A percentile compares a stretch with the other conserved stretches of the same genome.
These are phyloP conservation scores for Lentinula sp. DNA, from an alignment of 768 basidiomycete genomes.

Conservation along the genomic window DNA sequence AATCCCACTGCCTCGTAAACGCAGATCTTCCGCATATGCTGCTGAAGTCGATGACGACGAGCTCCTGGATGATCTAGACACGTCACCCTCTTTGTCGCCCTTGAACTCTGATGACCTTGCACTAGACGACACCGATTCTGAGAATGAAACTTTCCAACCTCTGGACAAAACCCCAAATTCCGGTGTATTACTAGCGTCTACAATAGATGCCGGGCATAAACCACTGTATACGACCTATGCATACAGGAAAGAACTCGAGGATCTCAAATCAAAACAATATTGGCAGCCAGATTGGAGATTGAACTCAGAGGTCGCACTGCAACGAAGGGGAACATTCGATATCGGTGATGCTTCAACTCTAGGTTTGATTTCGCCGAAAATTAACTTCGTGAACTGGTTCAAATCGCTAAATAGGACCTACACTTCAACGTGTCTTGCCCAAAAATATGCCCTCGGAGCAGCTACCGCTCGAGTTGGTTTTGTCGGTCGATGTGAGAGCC, in stretches of 20 bases:
- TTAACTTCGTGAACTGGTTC: neutral
- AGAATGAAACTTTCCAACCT: constrained; percentile 10
- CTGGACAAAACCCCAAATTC: neutral
- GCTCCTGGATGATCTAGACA: constrained; percentile 17
- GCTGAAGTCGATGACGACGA: constrained; percentile 34
- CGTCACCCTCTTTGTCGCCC: constrained; percentile 64
- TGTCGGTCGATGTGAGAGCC: neutral
- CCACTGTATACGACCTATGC: constrained; percentile 30
- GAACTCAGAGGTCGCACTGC: constrained; percentile 5
- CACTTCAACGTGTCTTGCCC: constrained; percentile 8
- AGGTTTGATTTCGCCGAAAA: constrained; percentile 30
- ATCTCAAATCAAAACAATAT: constrained; percentile 58
- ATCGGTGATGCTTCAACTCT: constrained; percentile 70
- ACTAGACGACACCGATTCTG: constrained; percentile 27
- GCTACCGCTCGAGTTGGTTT: neutral
- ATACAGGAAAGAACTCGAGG: constrained; percentile 55
- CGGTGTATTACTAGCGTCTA: neutral
- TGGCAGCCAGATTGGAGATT: constrained; percentile 65
- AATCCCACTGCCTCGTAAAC: constrained; percentile 37
- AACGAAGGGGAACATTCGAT: constrained; percentile 37
- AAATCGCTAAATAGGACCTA: constrained; percentile 6
- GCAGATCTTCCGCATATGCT: constrained; percentile 20
- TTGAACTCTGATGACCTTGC: constrained; percentile 51
- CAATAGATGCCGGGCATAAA: neutral
- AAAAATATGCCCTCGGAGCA: neutral